A percentile compares a stretch with the other conserved stretches of the same genome.
Evolutionary conservation across 345 rosid genomes (phyloP).

Genomic region (Excoecaria agallocha): DNA sequence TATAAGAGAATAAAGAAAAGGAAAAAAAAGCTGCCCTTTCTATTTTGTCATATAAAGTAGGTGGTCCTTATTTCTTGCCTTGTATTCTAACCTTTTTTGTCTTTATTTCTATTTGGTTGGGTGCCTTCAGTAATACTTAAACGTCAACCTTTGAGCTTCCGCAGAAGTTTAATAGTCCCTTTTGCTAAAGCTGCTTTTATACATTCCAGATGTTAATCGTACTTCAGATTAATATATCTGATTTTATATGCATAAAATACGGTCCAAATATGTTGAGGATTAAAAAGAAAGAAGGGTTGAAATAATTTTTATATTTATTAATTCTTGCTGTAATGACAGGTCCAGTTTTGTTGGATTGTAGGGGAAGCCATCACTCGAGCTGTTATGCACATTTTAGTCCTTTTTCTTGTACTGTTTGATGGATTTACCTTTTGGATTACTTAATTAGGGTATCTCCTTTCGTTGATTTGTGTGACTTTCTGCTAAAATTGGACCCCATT

Average conservation of each 20-base stretch:
- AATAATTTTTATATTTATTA: not conserved
- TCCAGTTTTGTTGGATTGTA: not conserved
- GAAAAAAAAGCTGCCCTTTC: not conserved
- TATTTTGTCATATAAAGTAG: not conserved
- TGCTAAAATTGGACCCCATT: slow-evolving; percentile 9
- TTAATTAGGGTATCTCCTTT: not conserved
- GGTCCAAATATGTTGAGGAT: not conserved
- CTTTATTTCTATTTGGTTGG: not conserved
- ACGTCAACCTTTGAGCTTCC: not conserved
- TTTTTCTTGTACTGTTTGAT: not conserved
- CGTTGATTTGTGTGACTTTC: not conserved
- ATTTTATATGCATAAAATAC: not conserved
- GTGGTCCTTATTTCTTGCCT: slow-evolving; percentile 9
- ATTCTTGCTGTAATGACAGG: not conserved
- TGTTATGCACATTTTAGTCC: not conserved
- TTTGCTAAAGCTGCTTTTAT: not conserved
- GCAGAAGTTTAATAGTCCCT: not conserved
- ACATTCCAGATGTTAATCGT: not conserved
- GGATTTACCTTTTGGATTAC: not conserved
- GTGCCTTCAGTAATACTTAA: not conserved
- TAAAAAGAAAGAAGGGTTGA: not conserved
- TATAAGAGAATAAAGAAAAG: not conserved
- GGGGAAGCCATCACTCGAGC: not conserved
- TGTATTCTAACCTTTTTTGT: not conserved
- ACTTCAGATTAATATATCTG: not conserved